Base-by-base conservation (phyloP, 108 stramenopile genomes). In the Asterionellopsis glacialis region DNA sequence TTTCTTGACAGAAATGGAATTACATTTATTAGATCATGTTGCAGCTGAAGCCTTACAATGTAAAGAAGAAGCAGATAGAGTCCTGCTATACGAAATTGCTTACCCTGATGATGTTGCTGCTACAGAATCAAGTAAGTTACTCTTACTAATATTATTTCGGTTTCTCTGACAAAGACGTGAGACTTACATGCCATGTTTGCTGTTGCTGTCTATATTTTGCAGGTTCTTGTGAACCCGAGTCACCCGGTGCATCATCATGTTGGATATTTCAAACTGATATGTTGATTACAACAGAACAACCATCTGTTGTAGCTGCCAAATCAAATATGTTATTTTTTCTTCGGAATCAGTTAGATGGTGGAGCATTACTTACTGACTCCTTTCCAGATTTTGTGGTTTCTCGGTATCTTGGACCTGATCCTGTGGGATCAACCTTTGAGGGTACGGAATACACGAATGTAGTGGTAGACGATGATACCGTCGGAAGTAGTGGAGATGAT, bases 11-110 rank as follows among this genome's bases (percentile, higher is more conserved):
- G 56, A 57, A 16, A 27, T 57, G 18, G 56, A 57, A 41, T 16
- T 57, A 9, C 56, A 57, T 57, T 41, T 57, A n/a, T 15, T 57
- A 15, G 56, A 57, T 42, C 56, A 57, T 57, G 40, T 38, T 12
- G 33, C 56, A 41, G 15, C 56, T 5, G 56, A 57, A 41, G 38
- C 40, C 2, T 26, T 57, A 39, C 18, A 57, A 42, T 57, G 56
- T 22, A 15, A n/a, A 9, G 23, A 19, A 13, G 52, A 53, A 15
- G 26, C 38, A 18, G 18, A 19, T 16, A 21, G 19, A 16, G 33
- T 57, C 18, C 42, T 39, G 2, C 15, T 57, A 16, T 57, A 57
- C 40, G 7, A 22, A 22, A 57, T 57, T 41, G 23, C 33, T 5
- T 57, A 57, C 56, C 39, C 56, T 6, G 56, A 57, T 5, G 41